Evolutionary conservation across 1,284 basidiomycete species (phyloP), one percentile per base, ranked within the genome.

Genomic region (Leucoagaricus sp.): DNA sequence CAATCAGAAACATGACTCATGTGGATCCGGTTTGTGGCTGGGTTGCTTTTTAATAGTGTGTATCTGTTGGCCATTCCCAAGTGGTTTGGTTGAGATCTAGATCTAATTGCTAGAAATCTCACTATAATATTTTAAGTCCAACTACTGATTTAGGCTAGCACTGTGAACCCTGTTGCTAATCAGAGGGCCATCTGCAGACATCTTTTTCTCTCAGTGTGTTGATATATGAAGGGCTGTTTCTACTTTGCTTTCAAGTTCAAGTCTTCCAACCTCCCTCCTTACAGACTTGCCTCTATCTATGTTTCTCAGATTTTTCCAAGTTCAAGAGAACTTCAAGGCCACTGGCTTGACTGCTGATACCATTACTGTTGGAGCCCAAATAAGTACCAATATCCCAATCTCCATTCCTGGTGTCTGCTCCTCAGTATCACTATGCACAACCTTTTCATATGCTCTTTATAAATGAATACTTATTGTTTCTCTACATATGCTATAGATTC

Each of bases 241-340:
- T n/a, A n/a, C n/a, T 5, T 12, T 41, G 28, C 46, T 21, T 28
- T 42, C 34, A 48, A 10, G 19, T 13, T 23, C 25, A 38, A 26
- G 9, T 28, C 44, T 23, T 10, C 5, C n/a, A 23, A 33, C 6
- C 15, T 21, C 49, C 17, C 53, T 17, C 13, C 28, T 31, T 36
- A 26, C 49, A 17, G 10, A 9, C 26, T 19, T 34, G 36, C 49
- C 41, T 33, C 45, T 26, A 42, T 36, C 48, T 19, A 56, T 46
- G 51, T 46, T n/a, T 52, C 42, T 36, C 23, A 47, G 29, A 12
- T 36, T 36, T 12, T 57, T 56, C 17, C 48, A 51, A 41, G 47
- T 56, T 9, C 41, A 63, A 44, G 59, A 36, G 59, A 67, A 48
- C 66, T 66, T 53, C 58, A 75, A 83, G 63, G 85, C 81, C 49